Evolutionary conservation across 129 eudicot genomes (phyloP), one percentile per base, ranked within the genome.

Genomic region (Tagetes patula): DNA sequence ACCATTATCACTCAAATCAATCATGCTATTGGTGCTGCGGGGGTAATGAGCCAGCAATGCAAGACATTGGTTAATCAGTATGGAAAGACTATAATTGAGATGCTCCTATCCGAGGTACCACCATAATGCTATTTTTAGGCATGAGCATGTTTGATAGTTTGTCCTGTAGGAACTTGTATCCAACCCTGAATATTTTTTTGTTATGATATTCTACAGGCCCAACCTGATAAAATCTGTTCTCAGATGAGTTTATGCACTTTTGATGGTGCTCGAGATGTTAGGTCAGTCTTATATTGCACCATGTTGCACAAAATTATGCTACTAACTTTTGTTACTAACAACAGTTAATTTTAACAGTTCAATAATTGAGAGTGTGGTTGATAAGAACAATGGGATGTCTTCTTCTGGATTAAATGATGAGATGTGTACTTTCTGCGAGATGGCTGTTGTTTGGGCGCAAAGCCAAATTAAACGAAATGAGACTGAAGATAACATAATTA

Each of bases 361-460:
- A 84, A 66, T 81, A 42, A 95, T 95, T 42, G 88, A 95, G 92
- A 90, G 97, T 68, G 96, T 95, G 81, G 97, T 95, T 85, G 96
- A 88, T 79, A 72, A 81, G 83, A 80, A 86, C 55, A 77, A 61
- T 33, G 86, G 69, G 31, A 72, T 75, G 76, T 70, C 80, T 61
- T 84, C 88, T 31, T 65, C 84, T 71, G 85, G 88, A 9, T 54
- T 72, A 62, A 71, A 58, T 30, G 97, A 91, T 74, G 89, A 82
- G 50, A 86, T 84, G 87, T 95, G 99, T 75, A 80, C 88, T 34
- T 86, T 86, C 62, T 95, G 97, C 39, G 85, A 91, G 82, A 91
- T 95, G 99, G 85, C 96, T 34, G 95, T 95, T 79, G 90, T 95
- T 49, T 95, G 99, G 99, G 83, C 91, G 87, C 97, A 87, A 82